phyloP scores from a whole-genome alignment of 2,329 filamentous ascomycete species.

The Lasiodiplodia sp. region DNA sequence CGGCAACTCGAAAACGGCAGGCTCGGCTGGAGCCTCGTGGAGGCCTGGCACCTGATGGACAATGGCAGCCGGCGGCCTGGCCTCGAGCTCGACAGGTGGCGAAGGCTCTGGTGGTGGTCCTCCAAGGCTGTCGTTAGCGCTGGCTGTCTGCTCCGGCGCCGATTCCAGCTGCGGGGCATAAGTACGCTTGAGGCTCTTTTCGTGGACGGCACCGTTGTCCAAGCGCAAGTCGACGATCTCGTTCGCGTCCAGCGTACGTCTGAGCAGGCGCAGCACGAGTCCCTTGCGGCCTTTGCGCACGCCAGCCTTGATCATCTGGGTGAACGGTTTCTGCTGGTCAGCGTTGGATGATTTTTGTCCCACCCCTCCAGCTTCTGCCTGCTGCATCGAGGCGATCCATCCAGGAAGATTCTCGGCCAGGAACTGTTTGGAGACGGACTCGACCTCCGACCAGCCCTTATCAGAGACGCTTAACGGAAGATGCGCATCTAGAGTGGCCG shows the following conservation, averaged over 20 bases:
- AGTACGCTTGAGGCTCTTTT: neutral
- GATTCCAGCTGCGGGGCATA: too few species aligned
- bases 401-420: conserved; percentile 16
- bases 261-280: conserved; percentile 42
- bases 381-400: conserved; percentile 13
- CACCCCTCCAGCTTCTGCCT: neutral
- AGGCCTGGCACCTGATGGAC: conserved; percentile 21
- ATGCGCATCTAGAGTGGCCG: conserved; percentile 9
- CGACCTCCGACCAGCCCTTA: conserved; percentile 19
- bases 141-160: too few species aligned
- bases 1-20: conserved; percentile 11
- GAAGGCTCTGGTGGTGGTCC: too few species aligned
- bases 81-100: conserved; percentile 11
- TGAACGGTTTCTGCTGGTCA: conserved; percentile 37
- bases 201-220: neutral
- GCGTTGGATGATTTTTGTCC: neutral
- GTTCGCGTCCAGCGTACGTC: conserved; percentile 34
- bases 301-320: conserved; percentile 41
- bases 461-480: conserved; percentile 10
- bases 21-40: conserved; percentile 13
- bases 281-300: conserved; percentile 46
- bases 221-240: conserved; percentile 19
- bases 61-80: neutral
- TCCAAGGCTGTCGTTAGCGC: too few species aligned
- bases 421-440: conserved; percentile 21